Percentiles rank a stretch among this genome's conserved stretches.
Conservation (phyloP, 2,329 filamentous ascomycete genomes). For the Phialophora expanda region DNA sequence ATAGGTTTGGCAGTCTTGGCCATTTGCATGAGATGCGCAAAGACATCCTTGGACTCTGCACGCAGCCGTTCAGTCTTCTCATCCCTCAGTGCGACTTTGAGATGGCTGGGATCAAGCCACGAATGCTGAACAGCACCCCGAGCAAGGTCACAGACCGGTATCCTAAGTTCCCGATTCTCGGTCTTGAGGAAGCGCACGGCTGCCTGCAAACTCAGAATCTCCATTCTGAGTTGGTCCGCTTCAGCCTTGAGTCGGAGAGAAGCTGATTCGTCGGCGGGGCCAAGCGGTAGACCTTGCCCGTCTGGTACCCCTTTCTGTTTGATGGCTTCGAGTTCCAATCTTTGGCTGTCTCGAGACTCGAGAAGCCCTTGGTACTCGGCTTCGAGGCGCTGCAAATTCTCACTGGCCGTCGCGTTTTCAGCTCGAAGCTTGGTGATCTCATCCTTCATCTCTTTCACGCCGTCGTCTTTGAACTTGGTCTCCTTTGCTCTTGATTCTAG, state of each 20-base stretch:
- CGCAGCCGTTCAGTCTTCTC: constrained; percentile 43
- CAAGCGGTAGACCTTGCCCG: constrained; percentile 46
- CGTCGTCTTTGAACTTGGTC: constrained; percentile 73
- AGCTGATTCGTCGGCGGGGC: constrained; percentile 45
- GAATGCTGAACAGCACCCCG: constrained; percentile 44
- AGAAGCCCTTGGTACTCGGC: constrained; percentile 47
- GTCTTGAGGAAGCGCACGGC: constrained; percentile 54
- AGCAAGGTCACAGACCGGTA: constrained; percentile 29
- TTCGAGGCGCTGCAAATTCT: constrained; percentile 46
- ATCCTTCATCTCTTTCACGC: constrained; percentile 51
- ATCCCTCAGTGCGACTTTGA: constrained; percentile 22
- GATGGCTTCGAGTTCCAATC: constrained; percentile 50
- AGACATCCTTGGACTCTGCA: constrained; percentile 51
- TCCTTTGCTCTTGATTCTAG: constrained; percentile 87
- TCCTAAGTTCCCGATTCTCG: constrained; percentile 48
- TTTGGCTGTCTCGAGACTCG: constrained; percentile 50
- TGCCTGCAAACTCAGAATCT: constrained; percentile 53
- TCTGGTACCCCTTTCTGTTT: constrained; percentile 49
- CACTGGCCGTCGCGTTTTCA: constrained; percentile 44
- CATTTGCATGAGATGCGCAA: constrained; percentile 50
- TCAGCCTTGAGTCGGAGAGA: constrained; percentile 46
- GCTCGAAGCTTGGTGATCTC: constrained; percentile 49
- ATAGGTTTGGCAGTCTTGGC: constrained; percentile 50
- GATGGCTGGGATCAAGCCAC: constrained; percentile 48
- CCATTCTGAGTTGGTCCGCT: constrained; percentile 40